Base-by-base conservation (phyloP, 345 rosid species). In the Brassica incana region DNA sequence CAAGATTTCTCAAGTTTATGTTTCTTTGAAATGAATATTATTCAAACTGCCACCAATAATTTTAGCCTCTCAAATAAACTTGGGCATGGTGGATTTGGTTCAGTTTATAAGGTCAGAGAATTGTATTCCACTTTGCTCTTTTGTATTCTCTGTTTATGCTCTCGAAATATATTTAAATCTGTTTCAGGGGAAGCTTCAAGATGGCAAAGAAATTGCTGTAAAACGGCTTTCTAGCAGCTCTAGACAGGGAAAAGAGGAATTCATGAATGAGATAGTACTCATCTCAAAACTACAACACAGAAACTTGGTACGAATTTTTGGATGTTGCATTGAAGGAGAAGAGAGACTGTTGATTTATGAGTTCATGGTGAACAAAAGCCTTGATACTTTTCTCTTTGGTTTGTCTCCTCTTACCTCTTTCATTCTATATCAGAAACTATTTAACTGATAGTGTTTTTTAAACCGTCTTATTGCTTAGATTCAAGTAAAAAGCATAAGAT, bases 271-370 rank as follows among this genome's bases (percentile, higher is more conserved):
- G 63, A 48, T 78, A 69, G 40, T 40, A 25, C 74, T 84, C 12
- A 81, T 84, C 4, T 77, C 87, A 73, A 89, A 84, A 67, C 97
- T 90, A 11, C 91, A 88, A 56, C 95, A 92, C 65, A 81, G 83
- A 35, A 90, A 92, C 72, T 90, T 90, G 43, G 90, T 87, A 0
- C 84, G 73, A 72, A 2, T 48, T 78, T 83, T 75, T 1, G 93
- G 93, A 58, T 90, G 83, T 8, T 87, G 95, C 81, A 64, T 84
- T 45, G 72, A 85, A 5, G 75, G 52, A 23, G 90, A 84, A 10
- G 92, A 78, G 7, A 65, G 1, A 66, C 64, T 89, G 83, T 23
- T 90, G 63, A 74, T 90, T 33, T 90, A 90, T 61, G 91, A 90
- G 75, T 88, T 72, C 40, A 36, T 90, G 82, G 81, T 79, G 6